Base-by-base conservation (phyloP, 768 basidiomycete species). In the Lactarius sp. region DNA sequence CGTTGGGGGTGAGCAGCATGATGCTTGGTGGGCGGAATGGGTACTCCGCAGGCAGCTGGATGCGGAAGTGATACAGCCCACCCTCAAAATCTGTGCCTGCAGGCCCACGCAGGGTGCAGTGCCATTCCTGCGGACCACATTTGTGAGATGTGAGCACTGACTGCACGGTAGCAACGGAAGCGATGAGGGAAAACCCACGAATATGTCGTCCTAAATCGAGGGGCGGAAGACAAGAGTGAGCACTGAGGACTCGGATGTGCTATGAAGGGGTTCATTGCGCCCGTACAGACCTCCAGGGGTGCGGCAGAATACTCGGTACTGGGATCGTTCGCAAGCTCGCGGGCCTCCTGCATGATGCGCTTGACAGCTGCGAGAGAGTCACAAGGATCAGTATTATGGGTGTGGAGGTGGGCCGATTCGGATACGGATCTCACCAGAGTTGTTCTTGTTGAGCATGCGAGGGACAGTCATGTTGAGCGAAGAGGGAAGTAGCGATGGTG, bases 11-110 rank as follows among this genome's bases (percentile, higher is more conserved):
- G 52, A 98, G 85, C 79, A 98, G 85, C 85, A 95, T 90, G 71
- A 98, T 86, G 53, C 94, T 92, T 27, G 96, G 96, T 37, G 96
- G 94, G 65, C 93, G 86, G 77, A 98, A 97, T 37, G 96, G 96
- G 74, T 98, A 98, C 78, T 94, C 92, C 58, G 94, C 87, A 13
- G 95, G 94, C 8, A 97, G 78, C 33, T 92, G 75, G 70, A 96
- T 88, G 61, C 94, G 86, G 73, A 97, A 88, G 76, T 98, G 96
- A 76, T 98, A 98, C n/a, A 97, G 77, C 51, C 95, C 96, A 58
- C 92, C 93, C 74, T 93, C 91, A 66, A 89, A 98, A 72, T 98
- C 94, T 42, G 93, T 94, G 16, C 86, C 92, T 14, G 81, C 71
- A 1, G 94, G 85, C 2, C 95, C 96, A 65, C 93, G 86, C 59